These are phyloP conservation scores for Calocybe indica DNA, from an alignment of 768 basidiomycete species.

Conservation along the genomic window DNA sequence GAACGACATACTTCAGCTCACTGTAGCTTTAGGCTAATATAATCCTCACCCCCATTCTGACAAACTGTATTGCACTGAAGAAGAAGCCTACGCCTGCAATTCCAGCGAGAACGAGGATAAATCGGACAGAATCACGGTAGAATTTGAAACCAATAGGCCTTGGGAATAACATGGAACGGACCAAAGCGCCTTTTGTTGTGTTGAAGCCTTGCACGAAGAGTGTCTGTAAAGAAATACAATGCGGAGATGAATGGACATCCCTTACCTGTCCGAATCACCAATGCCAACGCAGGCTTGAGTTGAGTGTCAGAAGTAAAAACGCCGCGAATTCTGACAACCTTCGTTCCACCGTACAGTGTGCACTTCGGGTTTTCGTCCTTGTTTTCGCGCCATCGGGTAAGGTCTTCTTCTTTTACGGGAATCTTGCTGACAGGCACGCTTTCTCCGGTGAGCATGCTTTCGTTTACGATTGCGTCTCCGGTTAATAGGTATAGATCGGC, in stretches of 20 bases:
- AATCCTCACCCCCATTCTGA: slow-evolving; percentile 73
- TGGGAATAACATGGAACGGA: slow-evolving; percentile 97
- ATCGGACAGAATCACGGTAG: slow-evolving; percentile 86
- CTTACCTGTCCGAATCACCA: slow-evolving; percentile 83
- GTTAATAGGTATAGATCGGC: slow-evolving; percentile 90
- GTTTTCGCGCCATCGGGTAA: slow-evolving; percentile 62
- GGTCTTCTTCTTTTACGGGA: slow-evolving; percentile 74
- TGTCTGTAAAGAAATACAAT: slow-evolving; percentile 1
- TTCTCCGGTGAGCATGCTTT: slow-evolving; percentile 99
- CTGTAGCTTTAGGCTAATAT: neutral
- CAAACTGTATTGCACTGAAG: slow-evolving; percentile 86
- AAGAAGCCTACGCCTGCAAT: slow-evolving; percentile 90
- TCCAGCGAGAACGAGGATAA: slow-evolving; percentile 88
- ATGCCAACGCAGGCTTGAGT: slow-evolving; percentile 62
- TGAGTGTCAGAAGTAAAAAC: slow-evolving; percentile 44
- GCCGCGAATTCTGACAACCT: slow-evolving; percentile 80
- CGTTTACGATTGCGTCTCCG: slow-evolving; percentile 96
- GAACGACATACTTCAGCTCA: neutral
- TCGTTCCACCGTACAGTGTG: slow-evolving; percentile 88
- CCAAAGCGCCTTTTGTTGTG: slow-evolving; percentile 94
- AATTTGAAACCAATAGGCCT: slow-evolving; percentile 99
- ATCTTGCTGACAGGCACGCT: slow-evolving; percentile 94
- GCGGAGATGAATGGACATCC: slow-evolving; percentile 5
- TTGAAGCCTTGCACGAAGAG: slow-evolving; percentile 59
- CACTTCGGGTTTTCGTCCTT: slow-evolving; percentile 74